phyloP scores from a whole-genome alignment of 2,329 filamentous ascomycete species.

The Alternaria arbusti region DNA sequence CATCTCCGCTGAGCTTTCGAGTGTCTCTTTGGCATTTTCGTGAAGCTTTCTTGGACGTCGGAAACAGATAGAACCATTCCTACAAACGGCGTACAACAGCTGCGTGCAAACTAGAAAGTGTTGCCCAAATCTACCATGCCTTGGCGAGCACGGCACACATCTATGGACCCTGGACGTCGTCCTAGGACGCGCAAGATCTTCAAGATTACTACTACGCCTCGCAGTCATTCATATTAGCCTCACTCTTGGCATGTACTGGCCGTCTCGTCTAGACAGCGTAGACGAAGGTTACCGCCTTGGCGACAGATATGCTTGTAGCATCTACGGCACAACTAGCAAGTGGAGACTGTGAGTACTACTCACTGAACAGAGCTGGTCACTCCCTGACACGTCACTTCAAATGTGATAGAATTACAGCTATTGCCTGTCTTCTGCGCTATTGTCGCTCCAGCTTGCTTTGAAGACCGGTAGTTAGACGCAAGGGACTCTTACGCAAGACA shows the following conservation, averaged over 20 bases:
- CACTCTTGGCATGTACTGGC: conserved; percentile 3
- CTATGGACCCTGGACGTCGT: not conserved
- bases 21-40: not conserved
- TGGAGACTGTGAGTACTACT: not conserved
- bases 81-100: not conserved
- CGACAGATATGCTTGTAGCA: not conserved
- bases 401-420: not conserved
- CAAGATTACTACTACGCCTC: not conserved
- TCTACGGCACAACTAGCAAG: not conserved
- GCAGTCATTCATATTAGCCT: conserved; percentile 8
- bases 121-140: not conserved
- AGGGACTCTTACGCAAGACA: not conserved
- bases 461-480: not conserved
- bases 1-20: not conserved
- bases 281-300: conserved; percentile 10
- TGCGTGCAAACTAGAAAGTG: not conserved
- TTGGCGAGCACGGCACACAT: not conserved
- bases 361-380: not conserved
- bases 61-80: not conserved
- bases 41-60: not conserved
- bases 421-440: not conserved
- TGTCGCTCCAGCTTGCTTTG: not conserved
- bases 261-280: conserved; percentile 12
- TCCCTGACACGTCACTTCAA: not conserved
- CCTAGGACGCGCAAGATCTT: not conserved